These are phyloP conservation scores for Pichia thaimueangensis DNA, from an alignment of 805 yeast genomes.

Conservation along the genomic window DNA sequence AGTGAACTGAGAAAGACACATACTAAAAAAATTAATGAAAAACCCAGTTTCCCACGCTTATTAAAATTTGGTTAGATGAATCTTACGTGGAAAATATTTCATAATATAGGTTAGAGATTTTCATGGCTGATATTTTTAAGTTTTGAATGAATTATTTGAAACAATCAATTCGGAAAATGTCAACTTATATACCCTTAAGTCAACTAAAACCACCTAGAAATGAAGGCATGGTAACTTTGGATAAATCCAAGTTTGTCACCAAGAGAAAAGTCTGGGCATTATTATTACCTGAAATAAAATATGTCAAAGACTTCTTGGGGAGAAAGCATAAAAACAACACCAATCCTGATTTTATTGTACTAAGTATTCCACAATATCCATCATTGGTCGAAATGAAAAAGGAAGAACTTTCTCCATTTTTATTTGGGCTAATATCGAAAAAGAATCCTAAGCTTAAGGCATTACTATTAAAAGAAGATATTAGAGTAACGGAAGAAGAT, in stretches of 20 bases:
- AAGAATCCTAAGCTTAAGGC: slow-evolving; percentile 40
- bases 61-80: too few relatives aligned
- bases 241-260: slow-evolving; percentile 55
- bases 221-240: slow-evolving; percentile 57
- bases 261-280: slow-evolving; percentile 62
- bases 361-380: slow-evolving; percentile 64
- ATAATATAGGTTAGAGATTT: too few relatives aligned
- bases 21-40: too few relatives aligned
- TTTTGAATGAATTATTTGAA: slow-evolving; percentile 4
- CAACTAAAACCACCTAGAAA: slow-evolving; percentile 55
- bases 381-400: slow-evolving; percentile 47
- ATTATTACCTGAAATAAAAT: slow-evolving; percentile 57
- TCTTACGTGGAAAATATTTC: too few relatives aligned
- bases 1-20: too few relatives aligned
- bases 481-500: slow-evolving; percentile 35
- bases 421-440: slow-evolving; percentile 9
- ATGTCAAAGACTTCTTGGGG: slow-evolving; percentile 51
- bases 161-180: slow-evolving; percentile 8
- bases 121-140: neutral
- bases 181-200: slow-evolving; percentile 6
- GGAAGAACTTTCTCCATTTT: slow-evolving; percentile 10
- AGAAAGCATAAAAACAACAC: slow-evolving; percentile 47
- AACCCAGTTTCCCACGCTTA: too few relatives aligned
- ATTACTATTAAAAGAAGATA: slow-evolving; percentile 52
- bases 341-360: slow-evolving; percentile 28